phyloP scores from a whole-genome alignment of 768 basidiomycete genomes.

The Mycena crocata region DNA sequence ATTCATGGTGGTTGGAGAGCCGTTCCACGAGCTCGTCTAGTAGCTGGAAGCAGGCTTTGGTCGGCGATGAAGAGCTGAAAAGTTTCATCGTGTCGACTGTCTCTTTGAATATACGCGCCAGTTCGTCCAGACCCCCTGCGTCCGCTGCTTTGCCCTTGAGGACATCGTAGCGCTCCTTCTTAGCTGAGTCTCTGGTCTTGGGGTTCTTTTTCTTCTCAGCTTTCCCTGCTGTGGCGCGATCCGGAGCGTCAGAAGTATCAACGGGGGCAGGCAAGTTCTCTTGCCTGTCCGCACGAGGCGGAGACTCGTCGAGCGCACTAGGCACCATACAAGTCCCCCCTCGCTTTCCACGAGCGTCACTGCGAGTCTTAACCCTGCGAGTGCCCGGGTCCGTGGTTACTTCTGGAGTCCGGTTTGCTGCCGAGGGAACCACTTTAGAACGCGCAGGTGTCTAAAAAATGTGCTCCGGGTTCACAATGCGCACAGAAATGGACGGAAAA shows the following conservation, averaged over 20 bases:
- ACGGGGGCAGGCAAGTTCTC: neutral
- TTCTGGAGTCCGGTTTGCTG: too few relatives aligned
- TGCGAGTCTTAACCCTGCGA: neutral
- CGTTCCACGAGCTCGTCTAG: neutral
- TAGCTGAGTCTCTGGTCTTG: neutral
- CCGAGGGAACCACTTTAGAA: too few relatives aligned
- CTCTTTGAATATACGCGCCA: neutral
- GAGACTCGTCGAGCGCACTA: neutral
- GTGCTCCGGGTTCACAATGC: too few relatives aligned
- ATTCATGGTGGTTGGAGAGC: slow-evolving; percentile 4
- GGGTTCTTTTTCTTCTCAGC: neutral
- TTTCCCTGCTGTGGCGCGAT: neutral
- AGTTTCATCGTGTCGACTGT: neutral
- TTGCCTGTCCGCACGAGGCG: slow-evolving; percentile 14
- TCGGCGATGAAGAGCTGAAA: neutral
- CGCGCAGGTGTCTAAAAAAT: too few relatives aligned
- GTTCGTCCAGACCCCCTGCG: neutral
- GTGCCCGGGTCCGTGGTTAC: slow-evolving; percentile 1
- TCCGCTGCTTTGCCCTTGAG: neutral
- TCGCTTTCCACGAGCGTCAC: slow-evolving; percentile 7
- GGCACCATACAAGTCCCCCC: slow-evolving; percentile 10
- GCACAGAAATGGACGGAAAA: too few relatives aligned
- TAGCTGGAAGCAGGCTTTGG: neutral
- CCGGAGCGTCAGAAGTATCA: neutral
- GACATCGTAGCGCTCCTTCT: neutral